Evolutionary conservation across 257 asterid species (phyloP), one percentile per base, ranked within the genome.

Genomic region (Euphrasia confusa): DNA sequence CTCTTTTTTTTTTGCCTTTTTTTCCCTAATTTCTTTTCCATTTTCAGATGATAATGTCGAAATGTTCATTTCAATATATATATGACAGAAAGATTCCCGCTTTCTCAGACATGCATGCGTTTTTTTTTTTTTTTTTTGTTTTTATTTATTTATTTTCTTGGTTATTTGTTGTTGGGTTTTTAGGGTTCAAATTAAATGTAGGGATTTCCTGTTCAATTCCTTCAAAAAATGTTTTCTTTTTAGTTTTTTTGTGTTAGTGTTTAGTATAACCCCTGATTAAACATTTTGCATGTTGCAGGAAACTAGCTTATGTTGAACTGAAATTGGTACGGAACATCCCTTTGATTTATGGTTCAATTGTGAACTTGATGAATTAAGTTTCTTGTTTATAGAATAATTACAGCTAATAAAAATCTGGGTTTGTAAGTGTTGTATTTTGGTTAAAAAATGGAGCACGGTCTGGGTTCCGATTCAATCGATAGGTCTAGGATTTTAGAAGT

Each of bases 401-500:
- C 7, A 44, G 50, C 27, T 7, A 28, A 57, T 8, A 30, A 18
- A 48, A 28, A 61, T 65, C 45, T 10, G 21, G 8, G 2, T 63
- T 49, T 67, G 54, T 56, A 45, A 67, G 62, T 45, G 37, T 32
- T 68, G 68, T 66, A 64, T 54, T 32, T 13, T 58, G 54, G 55
- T 66, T 60, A 74, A 61, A 61, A 72, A 73, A 91, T 88, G 98
- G 96, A 85, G 61, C 91, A 74, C 77, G 84, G 82, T 75, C 35
- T 77, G 37, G 79, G 79, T 72, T 67, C 88, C 26, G 80, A 78
- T 39, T 42, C 88, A 55, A 64, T 87, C 67, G 99, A 93, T 59
- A 93, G 80, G 76, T 79, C 95, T 32, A 79, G 77, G 77, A 95
- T 93, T 27, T 78, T 81, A 61, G 90, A 87, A 37, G 79, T 93